These are phyloP conservation scores for Globisporangium okanoganense DNA, from an alignment of 352 stramenopile species.

Conservation along the genomic window DNA sequence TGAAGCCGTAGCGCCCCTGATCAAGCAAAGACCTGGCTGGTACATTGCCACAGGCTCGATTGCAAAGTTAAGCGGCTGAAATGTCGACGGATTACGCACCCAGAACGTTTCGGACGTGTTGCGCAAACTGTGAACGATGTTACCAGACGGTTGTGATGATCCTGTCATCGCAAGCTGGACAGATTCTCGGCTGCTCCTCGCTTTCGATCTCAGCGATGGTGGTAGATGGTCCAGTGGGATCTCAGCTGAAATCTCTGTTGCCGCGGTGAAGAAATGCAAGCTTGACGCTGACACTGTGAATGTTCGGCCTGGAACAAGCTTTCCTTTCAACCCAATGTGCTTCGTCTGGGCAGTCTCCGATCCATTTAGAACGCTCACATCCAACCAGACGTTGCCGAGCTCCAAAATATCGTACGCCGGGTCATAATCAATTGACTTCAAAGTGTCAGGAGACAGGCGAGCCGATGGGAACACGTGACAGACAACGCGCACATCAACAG, in stretches of 20 bases:
- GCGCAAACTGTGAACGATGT: constrained; percentile 57
- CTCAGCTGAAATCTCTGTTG: constrained; percentile 50
- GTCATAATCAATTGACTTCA: constrained; percentile 30
- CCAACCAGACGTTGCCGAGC: constrained; percentile 58
- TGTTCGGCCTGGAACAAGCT: constrained; percentile 73
- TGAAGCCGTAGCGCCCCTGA: constrained; percentile 45
- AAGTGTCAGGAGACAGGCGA: constrained; percentile 43
- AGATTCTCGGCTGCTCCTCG: constrained; percentile 28
- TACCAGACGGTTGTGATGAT: constrained; percentile 19
- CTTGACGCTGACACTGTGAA: constrained; percentile 77
- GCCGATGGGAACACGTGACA: constrained; percentile 68
- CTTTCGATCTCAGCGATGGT: constrained; percentile 38
- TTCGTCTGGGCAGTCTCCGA: constrained; percentile 59
- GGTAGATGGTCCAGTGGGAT: constrained; percentile 45
- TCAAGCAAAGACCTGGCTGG: constrained; percentile 54
- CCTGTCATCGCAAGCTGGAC: constrained; percentile 22
- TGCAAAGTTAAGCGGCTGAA: constrained; percentile 64
- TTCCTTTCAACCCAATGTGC: constrained; percentile 69
- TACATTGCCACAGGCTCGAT: constrained; percentile 70
- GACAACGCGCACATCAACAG: constrained; percentile 79
- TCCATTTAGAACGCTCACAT: constrained; percentile 65
- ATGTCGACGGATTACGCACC: constrained; percentile 71
- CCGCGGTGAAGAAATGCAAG: constrained; percentile 74
- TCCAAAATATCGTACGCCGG: constrained; percentile 47
- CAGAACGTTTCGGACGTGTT: constrained; percentile 75